Percentiles rank a stretch among this genome's conserved stretches.
These are phyloP conservation scores for Aspergillus haitiensis DNA, from an alignment of 495 filamentous ascomycete genomes.

Conservation along the genomic window DNA sequence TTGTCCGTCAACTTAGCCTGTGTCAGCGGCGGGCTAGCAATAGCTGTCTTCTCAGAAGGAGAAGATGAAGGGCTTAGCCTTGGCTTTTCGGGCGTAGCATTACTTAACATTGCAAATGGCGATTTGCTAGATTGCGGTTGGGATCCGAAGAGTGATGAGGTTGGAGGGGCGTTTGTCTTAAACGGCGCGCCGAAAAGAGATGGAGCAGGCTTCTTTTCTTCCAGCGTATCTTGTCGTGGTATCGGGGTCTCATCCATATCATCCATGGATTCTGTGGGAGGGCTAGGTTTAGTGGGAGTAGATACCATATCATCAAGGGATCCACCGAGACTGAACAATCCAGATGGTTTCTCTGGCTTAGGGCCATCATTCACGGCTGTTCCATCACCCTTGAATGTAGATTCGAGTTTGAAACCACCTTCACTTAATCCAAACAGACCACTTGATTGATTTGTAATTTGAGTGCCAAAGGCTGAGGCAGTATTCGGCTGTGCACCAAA, in stretches of 20 bases:
- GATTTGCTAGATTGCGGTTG: conserved; percentile 38
- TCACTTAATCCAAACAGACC: conserved; percentile 53
- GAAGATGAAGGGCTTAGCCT: conserved; percentile 34
- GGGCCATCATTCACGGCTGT: conserved; percentile 60
- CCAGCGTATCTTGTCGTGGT: conserved; percentile 20
- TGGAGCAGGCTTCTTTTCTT: conserved; percentile 40
- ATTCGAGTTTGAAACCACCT: conserved; percentile 68
- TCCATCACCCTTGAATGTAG: conserved; percentile 77
- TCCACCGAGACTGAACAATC: conserved; percentile 38
- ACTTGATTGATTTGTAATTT: conserved; percentile 38
- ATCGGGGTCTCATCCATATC: conserved; percentile 37
- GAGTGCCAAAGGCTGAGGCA: conserved; percentile 37
- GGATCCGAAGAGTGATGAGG: conserved; percentile 38
- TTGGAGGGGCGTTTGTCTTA: conserved; percentile 25
- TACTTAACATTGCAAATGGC: conserved; percentile 41
- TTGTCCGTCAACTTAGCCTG: conserved; percentile 22
- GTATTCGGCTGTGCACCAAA: conserved; percentile 34
- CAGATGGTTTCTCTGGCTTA: conserved; percentile 45
- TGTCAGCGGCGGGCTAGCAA: conserved; percentile 28
- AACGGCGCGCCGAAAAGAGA: conserved; percentile 44
- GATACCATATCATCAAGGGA: conserved; percentile 33
- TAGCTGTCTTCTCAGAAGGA: conserved; percentile 41
- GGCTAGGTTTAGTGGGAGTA: conserved; percentile 30
- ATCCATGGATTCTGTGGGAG: conserved; percentile 38
- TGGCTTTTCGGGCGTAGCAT: conserved; percentile 26